Percentiles rank a stretch among this genome's conserved stretches.
Evolutionary conservation across 177 flowering plant genomes (phyloP).

Genomic region (Tripterygium wilfordii): DNA sequence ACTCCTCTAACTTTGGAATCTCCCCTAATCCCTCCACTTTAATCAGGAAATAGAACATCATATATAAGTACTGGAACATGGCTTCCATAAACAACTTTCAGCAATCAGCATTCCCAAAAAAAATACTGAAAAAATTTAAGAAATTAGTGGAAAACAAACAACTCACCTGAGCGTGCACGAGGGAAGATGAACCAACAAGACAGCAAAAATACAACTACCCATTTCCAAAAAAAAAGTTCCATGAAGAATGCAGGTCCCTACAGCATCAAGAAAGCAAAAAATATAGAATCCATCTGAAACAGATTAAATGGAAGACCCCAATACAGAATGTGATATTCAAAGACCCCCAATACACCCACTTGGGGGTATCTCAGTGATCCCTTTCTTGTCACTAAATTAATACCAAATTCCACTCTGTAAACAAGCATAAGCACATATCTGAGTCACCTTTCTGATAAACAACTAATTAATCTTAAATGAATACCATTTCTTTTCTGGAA

Average conservation of each 20-base stretch:
- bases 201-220: conserved; percentile 39
- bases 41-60: conserved; percentile 10
- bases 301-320: background rate
- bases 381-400: conserved; percentile 33
- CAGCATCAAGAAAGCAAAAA: conserved; percentile 9
- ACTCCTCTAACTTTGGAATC: conserved; percentile 69
- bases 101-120: conserved; percentile 6
- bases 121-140: background rate
- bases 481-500: no score
- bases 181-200: conserved; percentile 33
- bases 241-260: conserved; percentile 29
- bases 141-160: background rate
- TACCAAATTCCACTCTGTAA: conserved; percentile 25
- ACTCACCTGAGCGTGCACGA: conserved; percentile 38
- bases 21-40: conserved; percentile 51
- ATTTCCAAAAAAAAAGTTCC: conserved; percentile 44
- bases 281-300: conserved; percentile 8
- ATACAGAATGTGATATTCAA: background rate
- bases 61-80: background rate
- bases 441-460: no score
- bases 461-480: no score
- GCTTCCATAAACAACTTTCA: conserved; percentile 1
- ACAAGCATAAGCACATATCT: conserved; percentile 24
- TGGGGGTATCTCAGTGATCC: conserved; percentile 22
- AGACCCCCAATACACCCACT: conserved; percentile 6